Evolutionary conservation across 805 yeast species (phyloP), one percentile per base, ranked within the genome.

Genomic region (Pichia heedii): DNA sequence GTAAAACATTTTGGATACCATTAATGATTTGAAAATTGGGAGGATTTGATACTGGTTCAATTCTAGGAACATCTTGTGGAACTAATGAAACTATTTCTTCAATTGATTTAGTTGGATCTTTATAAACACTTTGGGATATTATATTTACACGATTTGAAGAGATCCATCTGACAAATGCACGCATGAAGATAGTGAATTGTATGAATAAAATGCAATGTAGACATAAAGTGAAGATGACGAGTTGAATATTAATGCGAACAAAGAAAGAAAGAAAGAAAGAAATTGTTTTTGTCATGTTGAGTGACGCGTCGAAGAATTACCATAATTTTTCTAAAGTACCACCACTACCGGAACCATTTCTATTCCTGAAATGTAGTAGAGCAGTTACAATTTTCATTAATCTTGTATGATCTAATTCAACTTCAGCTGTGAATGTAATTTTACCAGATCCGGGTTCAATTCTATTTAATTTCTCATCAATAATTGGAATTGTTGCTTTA

Each of bases 401-500:
- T 45, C 60, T 58, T 8, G 64, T 61, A 41, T 63, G 69, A 47
- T 65, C 68, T 26, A 63, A 61, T 39, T 63, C 66, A 12, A 65
- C 55, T 9, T 60, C 56, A 4, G 65, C 69, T 11, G 40, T 47
- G 40, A 63, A 65, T 13, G 57, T 47, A 22, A 63, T 56, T n/a
- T 52, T 52, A 12, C 65, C 67, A 18, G 56, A 43, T 2, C 51
- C 58, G 8, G 55, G 48, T 24, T 59, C 63, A 20, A 50, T 50
- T 22, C 48, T 38, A 18, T 45, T 39, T 30, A 47, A 20, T 24
- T 45, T 50, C 35, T 48, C 54, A 22, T 49, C 47, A 2, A 52
- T 45, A 1, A 62, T 57, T 12, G 46, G 42, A 7, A 62, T 47
- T n/a, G 62, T 48, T 4, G 64, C 68, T 11, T 56, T 48, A 5